phyloP scores from a whole-genome alignment of 2,329 filamentous ascomycete species.

The Xylaria sp. region DNA sequence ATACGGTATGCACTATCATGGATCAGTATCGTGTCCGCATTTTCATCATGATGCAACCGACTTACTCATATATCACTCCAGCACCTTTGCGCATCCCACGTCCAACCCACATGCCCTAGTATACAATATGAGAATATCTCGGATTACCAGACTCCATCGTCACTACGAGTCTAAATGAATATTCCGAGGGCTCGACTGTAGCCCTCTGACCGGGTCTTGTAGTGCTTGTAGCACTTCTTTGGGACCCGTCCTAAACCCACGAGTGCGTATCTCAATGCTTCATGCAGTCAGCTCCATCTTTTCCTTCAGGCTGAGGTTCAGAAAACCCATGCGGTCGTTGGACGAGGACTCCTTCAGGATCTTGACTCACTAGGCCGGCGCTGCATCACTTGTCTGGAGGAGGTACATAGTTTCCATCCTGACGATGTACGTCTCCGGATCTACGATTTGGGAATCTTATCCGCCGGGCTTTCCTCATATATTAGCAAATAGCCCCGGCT shows the following conservation, averaged over 20 bases:
- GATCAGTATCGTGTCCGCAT: not conserved
- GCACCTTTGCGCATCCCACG: constrained; percentile 26
- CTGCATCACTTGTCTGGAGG: constrained; percentile 53
- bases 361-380: constrained; percentile 49
- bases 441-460: constrained; percentile 45
- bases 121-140: constrained; percentile 19
- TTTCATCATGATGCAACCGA: not conserved
- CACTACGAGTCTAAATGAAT: constrained; percentile 23
- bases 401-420: constrained; percentile 56
- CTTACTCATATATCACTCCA: constrained; percentile 31
- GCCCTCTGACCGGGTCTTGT: constrained; percentile 15
- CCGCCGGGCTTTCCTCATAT: constrained; percentile 38
- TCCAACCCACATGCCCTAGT: constrained; percentile 25
- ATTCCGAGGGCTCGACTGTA: constrained; percentile 17
- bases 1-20: constrained; percentile 12
- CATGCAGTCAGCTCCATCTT: not conserved
- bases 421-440: constrained; percentile 37
- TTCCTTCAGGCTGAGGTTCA: not conserved
- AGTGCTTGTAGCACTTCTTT: constrained; percentile 22
- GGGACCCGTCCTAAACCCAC: constrained; percentile 21
- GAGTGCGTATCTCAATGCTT: constrained; percentile 27
- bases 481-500: not conserved
- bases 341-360: not conserved
- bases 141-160: constrained; percentile 25
- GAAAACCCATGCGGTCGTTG: not conserved